phyloP scores from a whole-genome alignment of 257 asterid genomes.

The Solanum chilense region DNA sequence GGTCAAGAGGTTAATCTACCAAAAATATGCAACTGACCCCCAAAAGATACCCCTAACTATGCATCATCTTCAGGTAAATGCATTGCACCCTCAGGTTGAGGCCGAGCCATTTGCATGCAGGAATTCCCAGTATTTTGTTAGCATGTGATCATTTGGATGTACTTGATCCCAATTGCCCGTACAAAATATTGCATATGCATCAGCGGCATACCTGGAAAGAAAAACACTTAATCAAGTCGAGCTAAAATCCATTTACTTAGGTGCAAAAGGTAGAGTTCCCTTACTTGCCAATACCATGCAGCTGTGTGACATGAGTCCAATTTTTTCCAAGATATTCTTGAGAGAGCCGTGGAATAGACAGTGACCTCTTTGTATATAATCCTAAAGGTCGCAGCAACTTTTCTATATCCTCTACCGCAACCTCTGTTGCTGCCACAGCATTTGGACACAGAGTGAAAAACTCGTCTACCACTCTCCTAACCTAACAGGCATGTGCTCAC shows the following conservation, averaged over 20 bases:
- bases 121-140: slow-evolving; percentile 59
- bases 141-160: slow-evolving; percentile 62
- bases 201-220: slow-evolving; percentile 63
- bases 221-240: neutral
- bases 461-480: slow-evolving; percentile 28
- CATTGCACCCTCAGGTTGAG: neutral
- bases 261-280: slow-evolving; percentile 6
- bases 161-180: slow-evolving; percentile 63
- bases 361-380: slow-evolving; percentile 48
- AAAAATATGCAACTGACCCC: neutral
- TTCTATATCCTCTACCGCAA: slow-evolving; percentile 34
- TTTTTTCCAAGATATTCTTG: slow-evolving; percentile 36
- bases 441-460: slow-evolving; percentile 64
- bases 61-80: neutral
- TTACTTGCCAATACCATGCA: slow-evolving; percentile 79
- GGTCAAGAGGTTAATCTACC: neutral
- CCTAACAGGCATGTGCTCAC: slow-evolving; percentile 21
- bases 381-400: slow-evolving; percentile 56
- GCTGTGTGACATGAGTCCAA: slow-evolving; percentile 76
- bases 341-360: slow-evolving; percentile 42
- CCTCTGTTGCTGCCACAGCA: slow-evolving; percentile 55
- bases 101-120: slow-evolving; percentile 11
- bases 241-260: neutral
- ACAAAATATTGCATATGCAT: slow-evolving; percentile 75
- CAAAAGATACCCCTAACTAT: neutral